A percentile compares a stretch with the other conserved stretches of the same genome.
phyloP scores from a whole-genome alignment of 306 rosid genomes.

The Vigna trinervia region DNA sequence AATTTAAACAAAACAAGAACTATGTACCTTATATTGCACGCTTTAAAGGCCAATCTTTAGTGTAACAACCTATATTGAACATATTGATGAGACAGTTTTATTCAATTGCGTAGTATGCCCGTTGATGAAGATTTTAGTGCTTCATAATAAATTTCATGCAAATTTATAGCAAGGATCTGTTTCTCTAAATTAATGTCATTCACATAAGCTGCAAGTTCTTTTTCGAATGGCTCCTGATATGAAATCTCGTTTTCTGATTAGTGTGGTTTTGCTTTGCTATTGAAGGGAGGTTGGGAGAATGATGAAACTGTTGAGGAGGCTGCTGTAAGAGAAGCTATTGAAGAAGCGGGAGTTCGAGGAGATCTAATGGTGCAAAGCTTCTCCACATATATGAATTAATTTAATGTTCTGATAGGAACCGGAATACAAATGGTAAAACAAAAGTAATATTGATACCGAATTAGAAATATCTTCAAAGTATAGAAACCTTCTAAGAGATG shows the following conservation, averaged over 20 bases:
- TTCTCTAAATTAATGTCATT: constrained; percentile 8
- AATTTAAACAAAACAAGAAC: not conserved
- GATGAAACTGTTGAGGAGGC: constrained; percentile 80
- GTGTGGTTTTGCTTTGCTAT: constrained; percentile 33
- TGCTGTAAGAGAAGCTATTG: constrained; percentile 74
- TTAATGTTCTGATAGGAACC: not conserved
- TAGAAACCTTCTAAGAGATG: no score
- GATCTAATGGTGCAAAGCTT: constrained; percentile 59
- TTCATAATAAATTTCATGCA: not conserved
- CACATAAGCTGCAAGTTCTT: not conserved
- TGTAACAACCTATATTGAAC: constrained; percentile 5
- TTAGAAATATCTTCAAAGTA: no score
- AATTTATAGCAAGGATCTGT: constrained; percentile 2
- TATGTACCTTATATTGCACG: not conserved
- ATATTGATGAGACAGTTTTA: not conserved
- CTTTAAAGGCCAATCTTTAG: not conserved
- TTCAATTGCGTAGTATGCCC: not conserved
- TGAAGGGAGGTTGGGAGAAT: constrained; percentile 83
- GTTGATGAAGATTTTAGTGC: not conserved
- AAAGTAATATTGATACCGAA: no score
- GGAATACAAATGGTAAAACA: no score
- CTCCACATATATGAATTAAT: constrained; percentile 1
- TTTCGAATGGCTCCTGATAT: not conserved
- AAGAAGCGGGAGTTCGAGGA: constrained; percentile 82
- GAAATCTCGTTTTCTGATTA: constrained; percentile 31